Percentiles rank a stretch among this genome's conserved stretches.
These are phyloP conservation scores for Parathielavia hyrcaniae DNA, from an alignment of 495 filamentous ascomycete genomes.

Conservation along the genomic window DNA sequence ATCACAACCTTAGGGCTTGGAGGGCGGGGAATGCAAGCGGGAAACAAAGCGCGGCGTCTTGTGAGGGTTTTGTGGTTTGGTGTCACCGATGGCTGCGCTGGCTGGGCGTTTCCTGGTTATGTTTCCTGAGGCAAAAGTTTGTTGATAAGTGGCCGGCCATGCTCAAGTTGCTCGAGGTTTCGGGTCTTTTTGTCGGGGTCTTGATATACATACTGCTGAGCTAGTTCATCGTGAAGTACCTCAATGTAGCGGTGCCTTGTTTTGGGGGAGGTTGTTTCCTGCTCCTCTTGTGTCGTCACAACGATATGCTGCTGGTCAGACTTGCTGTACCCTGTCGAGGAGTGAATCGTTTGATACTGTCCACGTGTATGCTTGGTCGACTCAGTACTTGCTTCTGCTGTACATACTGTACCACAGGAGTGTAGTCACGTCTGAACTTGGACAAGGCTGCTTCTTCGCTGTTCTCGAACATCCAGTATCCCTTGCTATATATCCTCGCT, in stretches of 20 bases:
- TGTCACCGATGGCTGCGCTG: neutral
- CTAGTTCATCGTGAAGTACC: neutral
- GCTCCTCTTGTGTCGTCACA: too few species aligned
- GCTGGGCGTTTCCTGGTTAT: neutral
- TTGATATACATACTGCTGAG: neutral
- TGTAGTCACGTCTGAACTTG: too few species aligned
- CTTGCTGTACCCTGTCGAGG: too few species aligned
- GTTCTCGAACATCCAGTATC: too few species aligned
- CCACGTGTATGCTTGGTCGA: too few species aligned
- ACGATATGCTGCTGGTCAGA: too few species aligned
- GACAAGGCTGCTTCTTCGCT: too few species aligned
- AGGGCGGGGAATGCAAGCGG: neutral
- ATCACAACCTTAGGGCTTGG: neutral
- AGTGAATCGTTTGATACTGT: too few species aligned
- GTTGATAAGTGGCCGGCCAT: neutral
- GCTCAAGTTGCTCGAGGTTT: neutral
- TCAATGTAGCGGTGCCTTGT: neutral
- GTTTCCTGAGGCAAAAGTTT: neutral
- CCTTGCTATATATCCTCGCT: too few species aligned
- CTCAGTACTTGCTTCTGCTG: too few species aligned
- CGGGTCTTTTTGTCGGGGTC: neutral
- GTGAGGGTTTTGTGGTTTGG: neutral
- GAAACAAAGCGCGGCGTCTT: slow-evolving; percentile 3
- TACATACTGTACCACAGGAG: too few species aligned
- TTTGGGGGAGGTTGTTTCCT: neutral